A percentile compares a stretch with the other conserved stretches of the same genome.
These are phyloP conservation scores for Phytophthora sp. DNA, from an alignment of 352 stramenopile species.

Conservation along the genomic window DNA sequence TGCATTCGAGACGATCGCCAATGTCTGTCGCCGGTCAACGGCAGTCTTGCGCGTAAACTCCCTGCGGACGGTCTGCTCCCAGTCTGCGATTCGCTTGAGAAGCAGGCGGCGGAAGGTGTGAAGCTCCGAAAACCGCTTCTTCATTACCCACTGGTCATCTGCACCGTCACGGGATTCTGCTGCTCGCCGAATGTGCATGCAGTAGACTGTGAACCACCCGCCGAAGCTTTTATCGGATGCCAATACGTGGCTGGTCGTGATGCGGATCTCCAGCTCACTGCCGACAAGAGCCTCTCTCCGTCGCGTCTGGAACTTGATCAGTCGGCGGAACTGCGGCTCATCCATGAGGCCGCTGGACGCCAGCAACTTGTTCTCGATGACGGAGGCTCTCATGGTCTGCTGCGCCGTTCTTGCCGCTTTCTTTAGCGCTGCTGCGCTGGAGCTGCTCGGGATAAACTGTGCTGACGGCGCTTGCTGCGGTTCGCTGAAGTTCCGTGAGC, in stretches of 20 bases:
- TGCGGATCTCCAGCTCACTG: conserved; percentile 55
- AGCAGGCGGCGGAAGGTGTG: conserved; percentile 43
- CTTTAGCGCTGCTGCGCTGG: conserved; percentile 2
- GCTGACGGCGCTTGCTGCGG: not conserved
- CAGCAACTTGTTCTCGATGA: conserved; percentile 32
- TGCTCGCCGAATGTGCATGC: conserved; percentile 45
- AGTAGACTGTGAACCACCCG: conserved; percentile 57
- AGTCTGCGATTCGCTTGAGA: conserved; percentile 47
- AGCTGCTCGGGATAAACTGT: conserved; percentile 16
- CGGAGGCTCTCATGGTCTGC: conserved; percentile 1
- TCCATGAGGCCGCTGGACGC: conserved; percentile 37
- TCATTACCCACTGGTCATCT: conserved; percentile 49
- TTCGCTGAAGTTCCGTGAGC: conserved; percentile 21
- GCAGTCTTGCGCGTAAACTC: conserved; percentile 32
- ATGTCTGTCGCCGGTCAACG: conserved; percentile 29
- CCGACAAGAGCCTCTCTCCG: conserved; percentile 43
- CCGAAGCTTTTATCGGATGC: conserved; percentile 17
- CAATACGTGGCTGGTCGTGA: conserved; percentile 25
- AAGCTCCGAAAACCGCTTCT: conserved; percentile 70
- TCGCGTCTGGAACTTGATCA: conserved; percentile 71
- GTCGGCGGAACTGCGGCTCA: conserved; percentile 47
- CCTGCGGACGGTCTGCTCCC: conserved; percentile 37
- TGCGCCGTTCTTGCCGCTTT: not conserved
- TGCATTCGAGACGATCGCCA: conserved; percentile 53
- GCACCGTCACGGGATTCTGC: conserved; percentile 1